Evolutionary conservation across 768 basidiomycete genomes (phyloP), one percentile per base, ranked within the genome.

Genomic region (Rhodotorula taiwanensis): DNA sequence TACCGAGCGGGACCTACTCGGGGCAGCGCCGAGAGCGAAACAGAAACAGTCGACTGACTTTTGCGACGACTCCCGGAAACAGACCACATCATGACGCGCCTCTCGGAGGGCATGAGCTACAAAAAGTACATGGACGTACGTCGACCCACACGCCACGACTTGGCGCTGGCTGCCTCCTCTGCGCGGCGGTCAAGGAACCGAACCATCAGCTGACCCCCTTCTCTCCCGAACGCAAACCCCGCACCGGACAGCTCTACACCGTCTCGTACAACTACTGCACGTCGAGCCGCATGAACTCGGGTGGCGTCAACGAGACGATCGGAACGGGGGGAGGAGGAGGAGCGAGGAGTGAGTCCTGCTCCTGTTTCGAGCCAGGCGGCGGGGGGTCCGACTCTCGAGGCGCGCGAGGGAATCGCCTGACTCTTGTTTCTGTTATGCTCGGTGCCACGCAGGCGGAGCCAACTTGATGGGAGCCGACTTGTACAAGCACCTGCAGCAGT

Each of bases 231-330:
- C n/a, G n/a, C n/a, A n/a, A n/a, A n/a, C n/a, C n/a, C n/a, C n/a
- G n/a, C n/a, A n/a, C n/a, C n/a, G n/a, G 20, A 2, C 36, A 66
- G 67, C 79, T 84, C 63, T 91, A 97, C 77, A 94, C 92, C 28
- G 89, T 91, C 55, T 88, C 89, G 14, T 98, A 99, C 81, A 97
- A 98, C 79, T 98, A 94, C 76, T 99, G 95, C 74, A 97, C 89
- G 31, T 87, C 87, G 33, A 87, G 87, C 5, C 71, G 76, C 39
- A 77, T 76, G 75, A 74, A 76, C 65, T 71, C 66, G 15, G 69
- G 65, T 27, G 64, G 64, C n/a, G 70, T 75, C 28, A 77, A 79
- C 25, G 61, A 67, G 33, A 58, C 66, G 20, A 34, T 69, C 16
- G 72, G 72, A 21, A 53, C 60, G 4, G 52, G 49, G 30, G 28